Conservation (phyloP, 2,329 filamentous ascomycete genomes). For the Orbilia oligospora region DNA sequence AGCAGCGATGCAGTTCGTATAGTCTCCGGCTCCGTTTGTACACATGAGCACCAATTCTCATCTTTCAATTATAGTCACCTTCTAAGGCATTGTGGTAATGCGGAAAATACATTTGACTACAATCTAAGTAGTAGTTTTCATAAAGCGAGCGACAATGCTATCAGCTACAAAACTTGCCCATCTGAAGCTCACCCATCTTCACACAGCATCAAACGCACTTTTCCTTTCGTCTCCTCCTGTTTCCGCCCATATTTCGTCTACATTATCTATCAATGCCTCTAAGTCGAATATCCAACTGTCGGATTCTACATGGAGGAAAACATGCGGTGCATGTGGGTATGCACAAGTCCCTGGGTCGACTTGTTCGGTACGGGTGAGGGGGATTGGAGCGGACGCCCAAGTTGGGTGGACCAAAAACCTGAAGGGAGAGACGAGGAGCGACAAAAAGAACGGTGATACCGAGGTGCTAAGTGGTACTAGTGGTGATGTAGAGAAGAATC, state of each 20-base stretch:
- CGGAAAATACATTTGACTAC: too few relatives aligned
- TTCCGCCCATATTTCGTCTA: constrained; percentile 44
- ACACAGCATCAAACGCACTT: constrained; percentile 39
- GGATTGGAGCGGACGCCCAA: constrained; percentile 27
- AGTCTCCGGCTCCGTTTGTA: too few relatives aligned
- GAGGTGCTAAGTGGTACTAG: constrained; percentile 21
- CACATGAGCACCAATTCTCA: not conserved
- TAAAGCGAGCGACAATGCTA: constrained; percentile 24
- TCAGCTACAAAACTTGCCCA: constrained; percentile 53
- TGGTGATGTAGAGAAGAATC: constrained; percentile 11
- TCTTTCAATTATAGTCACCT: not conserved
- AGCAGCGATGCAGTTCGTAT: constrained; percentile 1
- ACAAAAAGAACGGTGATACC: not conserved
- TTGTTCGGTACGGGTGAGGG: constrained; percentile 44
- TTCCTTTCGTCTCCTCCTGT: constrained; percentile 47
- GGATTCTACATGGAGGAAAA: constrained; percentile 53
- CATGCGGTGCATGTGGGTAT: constrained; percentile 46
- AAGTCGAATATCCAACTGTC: constrained; percentile 36
- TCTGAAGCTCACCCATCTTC: constrained; percentile 46
- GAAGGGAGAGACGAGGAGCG: not conserved
- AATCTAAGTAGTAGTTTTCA: too few relatives aligned
- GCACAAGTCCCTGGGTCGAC: constrained; percentile 51
- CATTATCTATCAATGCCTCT: constrained; percentile 19
- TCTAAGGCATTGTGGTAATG: not conserved
- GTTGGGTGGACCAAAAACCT: not conserved